Conservation (phyloP, 192 early-diverging fungal species). For the Gonapodya prolifera region DNA sequence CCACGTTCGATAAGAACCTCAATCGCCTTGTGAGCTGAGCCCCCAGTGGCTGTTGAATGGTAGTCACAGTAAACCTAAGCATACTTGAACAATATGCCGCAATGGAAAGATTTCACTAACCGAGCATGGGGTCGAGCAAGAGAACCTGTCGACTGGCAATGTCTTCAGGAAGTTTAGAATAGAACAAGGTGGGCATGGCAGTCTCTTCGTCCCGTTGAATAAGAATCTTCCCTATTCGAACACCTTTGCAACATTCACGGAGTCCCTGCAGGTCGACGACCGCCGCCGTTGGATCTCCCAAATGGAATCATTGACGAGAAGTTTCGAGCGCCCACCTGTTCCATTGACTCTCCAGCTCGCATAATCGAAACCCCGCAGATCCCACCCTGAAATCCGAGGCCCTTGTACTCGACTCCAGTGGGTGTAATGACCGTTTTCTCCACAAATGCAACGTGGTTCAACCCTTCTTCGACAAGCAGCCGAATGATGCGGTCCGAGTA, state of each 20-base stretch:
- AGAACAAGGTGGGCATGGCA: conserved; percentile 78
- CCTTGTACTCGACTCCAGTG: conserved; percentile 54
- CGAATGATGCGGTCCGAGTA: conserved; percentile 67
- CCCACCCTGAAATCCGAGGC: conserved; percentile 66
- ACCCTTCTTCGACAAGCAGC: conserved; percentile 82
- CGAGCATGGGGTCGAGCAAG: conserved; percentile 89
- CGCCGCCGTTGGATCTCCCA: background rate
- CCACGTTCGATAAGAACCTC: conserved; percentile 74
- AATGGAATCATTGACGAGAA: conserved; percentile 44
- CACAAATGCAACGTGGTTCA: conserved; percentile 81
- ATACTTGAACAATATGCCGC: too few relatives aligned
- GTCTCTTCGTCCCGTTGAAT: conserved; percentile 95
- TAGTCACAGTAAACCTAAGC: background rate
- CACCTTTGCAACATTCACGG: conserved; percentile 33
- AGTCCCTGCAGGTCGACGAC: too few relatives aligned
- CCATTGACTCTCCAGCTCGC: conserved; percentile 92
- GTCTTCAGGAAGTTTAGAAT: conserved; percentile 83
- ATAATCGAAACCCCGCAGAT: conserved; percentile 95
- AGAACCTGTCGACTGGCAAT: conserved; percentile 69
- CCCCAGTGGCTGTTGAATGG: conserved; percentile 89
- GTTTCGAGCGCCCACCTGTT: conserved; percentile 61
- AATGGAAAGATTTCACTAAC: too few relatives aligned
- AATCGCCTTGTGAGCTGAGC: conserved; percentile 83
- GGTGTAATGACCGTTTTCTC: conserved; percentile 68
- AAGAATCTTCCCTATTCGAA: conserved; percentile 88